Base-by-base conservation (phyloP, 108 stramenopile species). In the Epipyxis sp. region DNA sequence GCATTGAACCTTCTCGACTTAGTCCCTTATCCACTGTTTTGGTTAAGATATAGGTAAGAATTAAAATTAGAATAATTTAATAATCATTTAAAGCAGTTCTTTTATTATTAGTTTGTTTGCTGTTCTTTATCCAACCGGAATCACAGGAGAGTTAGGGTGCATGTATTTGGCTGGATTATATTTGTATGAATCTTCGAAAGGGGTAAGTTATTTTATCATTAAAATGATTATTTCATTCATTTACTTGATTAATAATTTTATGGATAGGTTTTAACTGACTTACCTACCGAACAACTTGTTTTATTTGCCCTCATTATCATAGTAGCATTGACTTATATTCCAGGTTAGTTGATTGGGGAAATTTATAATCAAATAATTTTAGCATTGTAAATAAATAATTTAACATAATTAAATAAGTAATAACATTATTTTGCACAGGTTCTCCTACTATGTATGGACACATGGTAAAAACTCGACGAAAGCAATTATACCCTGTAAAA, bases 21-120 rank as follows among this genome's bases (percentile, higher is more conserved):
- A 35, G 79, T 79, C 57, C 86, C 86, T 54, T 98, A 84, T 83
- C 91, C 93, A 39, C 91, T 98, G 3, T 96, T 97, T 79, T 98
- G 91, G 92, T 87, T 96, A 30, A 90, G 98, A 10, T 98, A 98
- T 85, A 13, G n/a, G n/a, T n/a, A n/a, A n/a, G n/a, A n/a, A n/a
- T n/a, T n/a, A n/a, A n/a, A n/a, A n/a, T n/a, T n/a, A n/a, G n/a
- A 57, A n/a, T n/a, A n/a, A n/a, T 57, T n/a, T n/a, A 57, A 57
- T 57, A n/a, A n/a, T n/a, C 25, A n/a, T 57, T 57, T n/a, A 57
- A n/a, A n/a, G 25, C 25, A n/a, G 54, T 57, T 57, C n/a, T n/a
- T n/a, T n/a, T n/a, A n/a, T n/a, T n/a, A n/a, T n/a, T n/a, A n/a
- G 13, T 37, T 25, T 74, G 10, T 74, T 74, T 32, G 44, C 50